Evolutionary conservation across 1,139 yeast genomes (phyloP), one percentile per base, ranked within the genome.

Genomic region (Pichiaceae sp.): DNA sequence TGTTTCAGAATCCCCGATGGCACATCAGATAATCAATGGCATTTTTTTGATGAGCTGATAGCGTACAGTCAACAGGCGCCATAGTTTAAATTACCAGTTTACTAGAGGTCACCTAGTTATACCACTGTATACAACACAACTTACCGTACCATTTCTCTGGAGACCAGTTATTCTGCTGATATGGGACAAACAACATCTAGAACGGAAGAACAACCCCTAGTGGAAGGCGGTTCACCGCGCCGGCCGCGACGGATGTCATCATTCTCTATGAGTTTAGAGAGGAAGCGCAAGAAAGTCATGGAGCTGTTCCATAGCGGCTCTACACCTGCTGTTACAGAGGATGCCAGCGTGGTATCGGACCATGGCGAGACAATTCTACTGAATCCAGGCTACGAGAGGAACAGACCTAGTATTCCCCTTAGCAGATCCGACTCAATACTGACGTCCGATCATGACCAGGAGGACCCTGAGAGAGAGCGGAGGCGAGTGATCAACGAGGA

Each of bases 341-440:
- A 25, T 12, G 6, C 8, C 14, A 12, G 28, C 5, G 16, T 8
- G 56, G 82, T 93, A 2, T 42, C 48, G 2, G 34, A 56, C 1
- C 59, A 55, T 32, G 46, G 17, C 74, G 40, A 62, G 60, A 43
- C 64, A 64, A 55, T 59, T 61, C 38, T 25, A 7, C 14, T 25
- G 16, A 25, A 25, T 14, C 28, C 28, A 8, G 28, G 28, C 8
- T 25, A 25, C 28, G 16, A 25, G 14, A 7, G 16, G 16, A 7
- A 25, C 28, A 9, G 28, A 6, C 8, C 14, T 5, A 15, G 14
- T n/a, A 16, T 21, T 14, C 16, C 16, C 5, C 14, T 14, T 7
- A 15, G 16, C 7, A 14, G 28, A 12, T 6, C 8, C 8, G 14
- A 12, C 6, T 9, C 15, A 12, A 9, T 15, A 25, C 7, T 8